Percentiles rank a stretch among this genome's conserved stretches.
Evolutionary conservation across 129 eudicot genomes (phyloP).

Genomic region (Tagetes patula): DNA sequence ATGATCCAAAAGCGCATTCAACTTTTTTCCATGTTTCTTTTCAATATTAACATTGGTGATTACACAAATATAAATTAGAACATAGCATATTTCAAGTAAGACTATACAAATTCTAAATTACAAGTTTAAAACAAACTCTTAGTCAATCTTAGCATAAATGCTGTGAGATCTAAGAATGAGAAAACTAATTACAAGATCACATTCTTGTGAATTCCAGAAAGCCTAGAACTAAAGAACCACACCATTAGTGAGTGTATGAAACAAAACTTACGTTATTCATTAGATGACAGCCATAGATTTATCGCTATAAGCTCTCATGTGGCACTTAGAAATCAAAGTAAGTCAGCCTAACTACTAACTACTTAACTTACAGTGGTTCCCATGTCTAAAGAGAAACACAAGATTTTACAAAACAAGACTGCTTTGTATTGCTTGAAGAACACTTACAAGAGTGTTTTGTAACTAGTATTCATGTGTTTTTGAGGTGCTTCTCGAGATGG

Average conservation of each 20-base stretch:
- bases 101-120: not conserved
- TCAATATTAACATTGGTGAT: not conserved
- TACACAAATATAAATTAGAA: not conserved
- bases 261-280: not conserved
- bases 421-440: not conserved
- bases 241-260: not conserved
- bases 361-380: not conserved
- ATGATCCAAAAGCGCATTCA: slow-evolving; percentile 8
- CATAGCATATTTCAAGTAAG: not conserved
- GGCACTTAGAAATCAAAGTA: not conserved
- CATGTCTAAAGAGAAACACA: not conserved
- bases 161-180: not conserved
- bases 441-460: not conserved
- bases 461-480: not conserved
- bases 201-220: slow-evolving; percentile 1
- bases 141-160: slow-evolving; percentile 12
- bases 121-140: not conserved
- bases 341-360: not conserved
- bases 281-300: not conserved
- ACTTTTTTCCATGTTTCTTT: not conserved
- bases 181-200: not conserved
- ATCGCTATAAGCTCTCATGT: not conserved
- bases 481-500: not conserved
- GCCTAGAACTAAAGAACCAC: not conserved
- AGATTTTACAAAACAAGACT: not conserved